Conservation (phyloP, 2,329 filamentous ascomycete species). For the Cytospora piceicola region DNA sequence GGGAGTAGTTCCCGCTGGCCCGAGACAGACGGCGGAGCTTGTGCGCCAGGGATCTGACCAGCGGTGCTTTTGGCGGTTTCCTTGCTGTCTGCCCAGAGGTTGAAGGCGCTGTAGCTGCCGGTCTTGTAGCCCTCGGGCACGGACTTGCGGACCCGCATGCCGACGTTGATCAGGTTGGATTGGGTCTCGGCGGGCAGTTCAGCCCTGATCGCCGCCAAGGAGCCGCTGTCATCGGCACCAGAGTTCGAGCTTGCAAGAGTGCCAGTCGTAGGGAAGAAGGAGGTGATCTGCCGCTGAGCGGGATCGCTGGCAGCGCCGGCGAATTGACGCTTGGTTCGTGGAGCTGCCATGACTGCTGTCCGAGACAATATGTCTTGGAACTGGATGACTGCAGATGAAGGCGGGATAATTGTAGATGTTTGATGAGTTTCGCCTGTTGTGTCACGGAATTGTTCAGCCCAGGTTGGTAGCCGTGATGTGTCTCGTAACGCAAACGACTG, state of each 20-base stretch:
- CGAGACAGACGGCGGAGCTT: slow-evolving; percentile 35
- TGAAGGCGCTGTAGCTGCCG: slow-evolving; percentile 55
- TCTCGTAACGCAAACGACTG: slow-evolving; percentile 16
- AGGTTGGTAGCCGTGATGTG: slow-evolving; percentile 21
- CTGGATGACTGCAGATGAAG: slow-evolving; percentile 1
- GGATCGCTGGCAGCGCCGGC: slow-evolving; percentile 62
- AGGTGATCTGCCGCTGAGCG: slow-evolving; percentile 65
- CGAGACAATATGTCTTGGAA: slow-evolving; percentile 14
- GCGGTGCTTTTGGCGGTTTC: slow-evolving; percentile 29
- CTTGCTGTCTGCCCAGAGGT: slow-evolving; percentile 51
- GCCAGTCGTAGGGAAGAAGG: slow-evolving; percentile 54
- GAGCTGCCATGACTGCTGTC: slow-evolving; percentile 51
- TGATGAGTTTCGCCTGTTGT: neutral
- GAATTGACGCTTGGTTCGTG: slow-evolving; percentile 64
- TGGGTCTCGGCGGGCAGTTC: slow-evolving; percentile 69
- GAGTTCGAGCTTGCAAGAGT: slow-evolving; percentile 30
- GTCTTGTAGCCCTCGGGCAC: slow-evolving; percentile 96
- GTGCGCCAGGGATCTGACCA: slow-evolving; percentile 31
- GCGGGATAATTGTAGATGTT: neutral
- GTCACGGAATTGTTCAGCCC: slow-evolving; percentile 16
- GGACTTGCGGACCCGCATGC: slow-evolving; percentile 92
- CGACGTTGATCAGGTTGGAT: slow-evolving; percentile 83
- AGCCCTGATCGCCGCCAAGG: slow-evolving; percentile 38
- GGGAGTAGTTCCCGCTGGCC: slow-evolving; percentile 68
- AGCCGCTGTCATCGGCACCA: slow-evolving; percentile 42